phyloP scores from a whole-genome alignment of 2,329 filamentous ascomycete species.

The Camillea tinctor region DNA sequence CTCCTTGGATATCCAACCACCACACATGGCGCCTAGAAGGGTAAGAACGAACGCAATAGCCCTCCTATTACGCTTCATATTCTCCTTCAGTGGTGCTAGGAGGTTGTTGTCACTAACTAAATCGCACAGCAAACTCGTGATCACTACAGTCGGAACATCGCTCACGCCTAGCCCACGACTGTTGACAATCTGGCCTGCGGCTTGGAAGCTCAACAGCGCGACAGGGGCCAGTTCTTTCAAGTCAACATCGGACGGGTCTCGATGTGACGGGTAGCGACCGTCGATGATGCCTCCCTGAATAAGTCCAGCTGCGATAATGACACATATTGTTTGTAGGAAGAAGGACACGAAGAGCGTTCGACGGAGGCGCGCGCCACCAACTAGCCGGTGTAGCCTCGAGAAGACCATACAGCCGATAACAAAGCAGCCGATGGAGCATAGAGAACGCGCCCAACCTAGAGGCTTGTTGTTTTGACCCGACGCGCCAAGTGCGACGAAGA shows the following conservation, averaged over 20 bases:
- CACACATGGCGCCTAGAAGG: constrained; percentile 47
- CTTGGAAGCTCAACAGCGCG: constrained; percentile 53
- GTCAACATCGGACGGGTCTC: constrained; percentile 24
- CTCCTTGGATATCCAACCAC: constrained; percentile 47
- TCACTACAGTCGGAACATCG: constrained; percentile 55
- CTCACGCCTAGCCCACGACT: constrained; percentile 50
- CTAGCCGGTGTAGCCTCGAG: constrained; percentile 33
- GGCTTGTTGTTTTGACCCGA: constrained; percentile 39
- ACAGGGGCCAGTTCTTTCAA: constrained; percentile 34
- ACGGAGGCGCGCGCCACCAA: constrained; percentile 28
- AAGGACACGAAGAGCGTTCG: constrained; percentile 29
- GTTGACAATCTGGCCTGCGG: constrained; percentile 54
- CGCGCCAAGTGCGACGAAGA: constrained; percentile 42
- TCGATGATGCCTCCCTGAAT: constrained; percentile 30
- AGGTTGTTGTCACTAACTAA: constrained; percentile 51
- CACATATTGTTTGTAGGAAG: constrained; percentile 27
- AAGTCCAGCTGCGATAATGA: constrained; percentile 27
- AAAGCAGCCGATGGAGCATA: constrained; percentile 43
- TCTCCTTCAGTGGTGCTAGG: constrained; percentile 41
- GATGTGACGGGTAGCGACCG: constrained; percentile 27
- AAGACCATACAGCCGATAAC: constrained; percentile 40
- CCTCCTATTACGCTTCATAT: constrained; percentile 50
- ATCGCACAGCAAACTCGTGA: constrained; percentile 55
- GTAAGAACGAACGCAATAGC: constrained; percentile 42
- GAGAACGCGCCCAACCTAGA: constrained; percentile 43